Evolutionary conservation across 805 yeast genomes (phyloP), one percentile per base, ranked within the genome.

Genomic region (Brettanomyces custersianus): DNA sequence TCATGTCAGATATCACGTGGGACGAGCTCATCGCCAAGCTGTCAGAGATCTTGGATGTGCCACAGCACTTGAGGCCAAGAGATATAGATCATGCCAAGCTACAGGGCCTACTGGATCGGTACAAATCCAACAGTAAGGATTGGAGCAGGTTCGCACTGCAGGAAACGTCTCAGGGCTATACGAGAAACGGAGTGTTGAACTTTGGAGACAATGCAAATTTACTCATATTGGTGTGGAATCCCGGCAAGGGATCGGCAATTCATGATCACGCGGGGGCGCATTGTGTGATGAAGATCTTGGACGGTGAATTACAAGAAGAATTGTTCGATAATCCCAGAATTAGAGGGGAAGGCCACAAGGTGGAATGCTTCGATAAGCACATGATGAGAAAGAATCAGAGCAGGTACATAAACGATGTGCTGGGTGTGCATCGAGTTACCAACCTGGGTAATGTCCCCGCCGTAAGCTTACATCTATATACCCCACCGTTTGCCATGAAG

Each of bases 181-280:
- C 77, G 17, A 55, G 87, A 38, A 85, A 82, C 51, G 95, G 95
- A 2, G 71, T 90, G 20, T 74, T 70, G 25, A 76, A 80, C 48
- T 69, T 84, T 45, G 82, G 83, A 55, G 70, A 70, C 13, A 74
- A 73, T 47, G 95, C 84, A 29, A 78, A 80, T 47, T 60, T 80
- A 38, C 63, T 80, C 35, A 57, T 80, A 12, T 56, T 80, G 34
- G 85, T 79, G 16, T 80, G 90, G 90, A 66, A 69, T 35, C 86
- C 87, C 1, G 74, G 75, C 6, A 65, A 67, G 47, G 66, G 75
- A 19, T 73, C 82, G 17, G 68, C 72, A 34, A 74, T 80, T 41
- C 90, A 80, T 52, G 85, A 79, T 54, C 90, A 80, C 47, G 83
- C 86, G 16, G 66, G 71, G 37, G 85, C 87, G 10, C 86, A 80